A percentile compares a stretch with the other conserved stretches of the same genome.
phyloP scores from a whole-genome alignment of 75 land plant species.

The Pinus taeda region DNA sequence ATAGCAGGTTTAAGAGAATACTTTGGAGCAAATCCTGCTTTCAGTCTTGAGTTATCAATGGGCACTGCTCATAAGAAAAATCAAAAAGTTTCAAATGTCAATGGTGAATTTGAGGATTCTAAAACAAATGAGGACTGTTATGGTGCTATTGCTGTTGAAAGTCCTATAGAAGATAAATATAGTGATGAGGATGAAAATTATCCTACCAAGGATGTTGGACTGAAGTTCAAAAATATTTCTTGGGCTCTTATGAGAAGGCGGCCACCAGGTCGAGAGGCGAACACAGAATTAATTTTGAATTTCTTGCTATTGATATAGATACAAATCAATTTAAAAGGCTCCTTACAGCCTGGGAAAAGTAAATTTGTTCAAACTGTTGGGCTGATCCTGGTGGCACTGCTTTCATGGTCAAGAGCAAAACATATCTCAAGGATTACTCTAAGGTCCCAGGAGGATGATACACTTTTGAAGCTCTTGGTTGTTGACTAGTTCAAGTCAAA shows the following conservation, averaged over 20 bases:
- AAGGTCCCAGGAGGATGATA: constrained; percentile 90
- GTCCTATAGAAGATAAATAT: constrained; percentile 60
- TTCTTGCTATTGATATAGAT: constrained; percentile 39
- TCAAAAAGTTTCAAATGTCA: constrained; percentile 22
- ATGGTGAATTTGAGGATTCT: constrained; percentile 31
- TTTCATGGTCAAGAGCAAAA: constrained; percentile 87
- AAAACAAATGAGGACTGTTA: constrained; percentile 71
- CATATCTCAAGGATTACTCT: constrained; percentile 67
- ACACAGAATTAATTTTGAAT: constrained; percentile 30
- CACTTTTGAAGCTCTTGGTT: constrained; percentile 86
- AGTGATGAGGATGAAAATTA: constrained; percentile 50
- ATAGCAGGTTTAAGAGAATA: constrained; percentile 83
- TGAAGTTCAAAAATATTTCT: constrained; percentile 65
- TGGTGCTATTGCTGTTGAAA: constrained; percentile 79
- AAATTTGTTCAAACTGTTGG: constrained; percentile 72
- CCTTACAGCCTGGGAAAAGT: constrained; percentile 40
- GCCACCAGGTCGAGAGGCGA: constrained; percentile 25
- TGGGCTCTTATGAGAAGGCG: constrained; percentile 59
- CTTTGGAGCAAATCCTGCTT: constrained; percentile 71
- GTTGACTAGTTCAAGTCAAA: constrained; percentile 91
- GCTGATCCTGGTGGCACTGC: constrained; percentile 67
- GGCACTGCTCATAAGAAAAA: constrained; percentile 21
- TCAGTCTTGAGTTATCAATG: constrained; percentile 24
- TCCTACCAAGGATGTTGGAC: constrained; percentile 23
- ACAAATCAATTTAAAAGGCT: constrained; percentile 48